Percentiles rank a stretch among this genome's conserved stretches.
Conservation (phyloP, 179 eudicot species). For the Beta macrorhiza region DNA sequence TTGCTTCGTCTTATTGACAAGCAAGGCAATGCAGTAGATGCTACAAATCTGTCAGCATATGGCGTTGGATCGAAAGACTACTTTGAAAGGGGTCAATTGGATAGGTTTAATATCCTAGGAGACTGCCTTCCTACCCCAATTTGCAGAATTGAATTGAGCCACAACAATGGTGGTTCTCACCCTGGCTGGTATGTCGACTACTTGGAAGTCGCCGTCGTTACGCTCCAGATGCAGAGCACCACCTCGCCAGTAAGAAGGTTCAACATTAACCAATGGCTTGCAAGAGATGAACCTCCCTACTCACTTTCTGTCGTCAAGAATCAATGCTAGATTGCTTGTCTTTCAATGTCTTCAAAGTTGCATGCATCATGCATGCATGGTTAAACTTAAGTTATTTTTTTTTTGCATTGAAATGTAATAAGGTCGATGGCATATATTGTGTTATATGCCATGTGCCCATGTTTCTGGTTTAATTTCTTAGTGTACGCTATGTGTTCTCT, state of each 20-base stretch:
- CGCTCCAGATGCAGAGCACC: not conserved
- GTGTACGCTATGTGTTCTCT: not conserved
- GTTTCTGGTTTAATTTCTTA: not conserved
- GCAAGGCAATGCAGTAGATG: not conserved
- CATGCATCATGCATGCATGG: not conserved
- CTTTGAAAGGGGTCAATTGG: constrained; percentile 2
- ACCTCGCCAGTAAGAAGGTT: not conserved
- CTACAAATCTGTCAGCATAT: not conserved
- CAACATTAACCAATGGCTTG: constrained; percentile 10
- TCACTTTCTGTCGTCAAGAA: not conserved
- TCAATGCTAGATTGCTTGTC: not conserved
- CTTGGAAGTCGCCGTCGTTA: not conserved
- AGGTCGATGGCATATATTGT: not conserved
- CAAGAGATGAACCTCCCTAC: constrained; percentile 7
- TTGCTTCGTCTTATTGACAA: constrained; percentile 2
- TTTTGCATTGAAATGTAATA: not conserved
- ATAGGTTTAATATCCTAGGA: not conserved
- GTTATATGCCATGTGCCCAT: not conserved
- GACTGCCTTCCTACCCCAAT: not conserved
- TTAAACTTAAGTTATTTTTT: not conserved
- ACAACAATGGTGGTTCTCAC: constrained; percentile 1
- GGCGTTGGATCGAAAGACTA: not conserved
- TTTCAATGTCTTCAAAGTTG: not conserved
- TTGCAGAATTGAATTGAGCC: constrained; percentile 10
- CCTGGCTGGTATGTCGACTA: constrained; percentile 1